Percentiles rank a stretch among this genome's conserved stretches.
These are phyloP conservation scores for Arxiozyma bovina DNA, from an alignment of 1,139 yeast genomes.

Conservation along the genomic window DNA sequence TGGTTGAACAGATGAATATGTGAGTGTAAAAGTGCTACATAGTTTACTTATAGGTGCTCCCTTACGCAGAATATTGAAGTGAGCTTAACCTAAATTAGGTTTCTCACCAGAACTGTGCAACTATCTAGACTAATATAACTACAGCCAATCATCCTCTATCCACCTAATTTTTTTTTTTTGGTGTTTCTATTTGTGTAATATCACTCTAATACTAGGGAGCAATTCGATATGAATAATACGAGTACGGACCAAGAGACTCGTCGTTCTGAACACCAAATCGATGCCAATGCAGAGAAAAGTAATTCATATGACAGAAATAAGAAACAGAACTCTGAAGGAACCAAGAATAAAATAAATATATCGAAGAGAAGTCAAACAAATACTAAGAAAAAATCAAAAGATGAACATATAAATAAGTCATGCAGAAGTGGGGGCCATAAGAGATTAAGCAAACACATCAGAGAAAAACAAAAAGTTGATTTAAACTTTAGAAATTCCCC, in stretches of 20 bases:
- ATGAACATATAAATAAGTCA: background rate
- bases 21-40: too few relatives aligned
- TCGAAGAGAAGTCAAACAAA: background rate
- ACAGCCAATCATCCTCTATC: too few relatives aligned
- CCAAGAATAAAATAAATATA: background rate
- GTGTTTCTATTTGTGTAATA: too few relatives aligned
- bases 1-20: too few relatives aligned
- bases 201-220: too few relatives aligned
- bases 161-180: too few relatives aligned
- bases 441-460: constrained; percentile 12
- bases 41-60: too few relatives aligned
- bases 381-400: background rate
- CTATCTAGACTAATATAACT: too few relatives aligned
- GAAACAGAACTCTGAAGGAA: too few relatives aligned
- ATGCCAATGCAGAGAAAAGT: background rate
- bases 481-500: background rate
- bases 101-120: too few relatives aligned
- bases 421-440: constrained; percentile 3
- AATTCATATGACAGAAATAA: background rate
- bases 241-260: background rate
- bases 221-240: background rate
- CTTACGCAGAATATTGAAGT: too few relatives aligned
- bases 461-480: constrained; percentile 8
- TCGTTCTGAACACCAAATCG: background rate
- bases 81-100: too few relatives aligned